A percentile compares a stretch with the other conserved stretches of the same genome.
These are phyloP conservation scores for Myochromella boudieri DNA, from an alignment of 768 basidiomycete genomes.

Conservation along the genomic window DNA sequence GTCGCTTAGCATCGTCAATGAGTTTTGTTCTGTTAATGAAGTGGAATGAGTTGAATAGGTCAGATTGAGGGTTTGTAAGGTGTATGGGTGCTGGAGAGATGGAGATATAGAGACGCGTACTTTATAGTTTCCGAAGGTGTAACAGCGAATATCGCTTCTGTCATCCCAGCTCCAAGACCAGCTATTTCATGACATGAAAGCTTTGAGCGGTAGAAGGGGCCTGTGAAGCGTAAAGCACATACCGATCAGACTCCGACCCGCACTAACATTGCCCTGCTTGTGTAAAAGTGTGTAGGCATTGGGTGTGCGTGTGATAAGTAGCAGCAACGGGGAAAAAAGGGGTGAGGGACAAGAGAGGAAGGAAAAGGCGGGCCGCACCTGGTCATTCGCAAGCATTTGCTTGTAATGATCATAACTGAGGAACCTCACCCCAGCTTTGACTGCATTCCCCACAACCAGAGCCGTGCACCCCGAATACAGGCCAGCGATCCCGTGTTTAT, in stretches of 20 bases:
- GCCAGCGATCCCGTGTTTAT: slow-evolving; percentile 73
- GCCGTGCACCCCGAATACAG: slow-evolving; percentile 94
- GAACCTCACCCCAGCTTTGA: slow-evolving; percentile 96
- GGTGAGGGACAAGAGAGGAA: not conserved
- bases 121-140: slow-evolving; percentile 99
- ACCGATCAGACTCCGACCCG: slow-evolving; percentile 84
- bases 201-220: not conserved
- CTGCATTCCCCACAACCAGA: slow-evolving; percentile 85
- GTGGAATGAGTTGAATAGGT: too few species aligned
- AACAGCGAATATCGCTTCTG: slow-evolving; percentile 90
- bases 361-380: slow-evolving; percentile 49
- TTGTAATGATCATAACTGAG: slow-evolving; percentile 95
- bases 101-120: slow-evolving; percentile 44
- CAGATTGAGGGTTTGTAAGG: too few species aligned
- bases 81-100: not conserved
- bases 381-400: slow-evolving; percentile 70
- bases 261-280: slow-evolving; percentile 83
- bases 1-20: slow-evolving; percentile 89
- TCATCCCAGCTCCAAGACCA: slow-evolving; percentile 86
- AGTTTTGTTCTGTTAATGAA: slow-evolving; percentile 87
- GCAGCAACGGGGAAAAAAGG: too few species aligned
- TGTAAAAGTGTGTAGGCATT: not conserved
- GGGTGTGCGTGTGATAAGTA: too few species aligned
- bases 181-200: slow-evolving; percentile 36
- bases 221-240: slow-evolving; percentile 4